Conservation (phyloP, 306 rosid species). For the Pyrus communis region DNA sequence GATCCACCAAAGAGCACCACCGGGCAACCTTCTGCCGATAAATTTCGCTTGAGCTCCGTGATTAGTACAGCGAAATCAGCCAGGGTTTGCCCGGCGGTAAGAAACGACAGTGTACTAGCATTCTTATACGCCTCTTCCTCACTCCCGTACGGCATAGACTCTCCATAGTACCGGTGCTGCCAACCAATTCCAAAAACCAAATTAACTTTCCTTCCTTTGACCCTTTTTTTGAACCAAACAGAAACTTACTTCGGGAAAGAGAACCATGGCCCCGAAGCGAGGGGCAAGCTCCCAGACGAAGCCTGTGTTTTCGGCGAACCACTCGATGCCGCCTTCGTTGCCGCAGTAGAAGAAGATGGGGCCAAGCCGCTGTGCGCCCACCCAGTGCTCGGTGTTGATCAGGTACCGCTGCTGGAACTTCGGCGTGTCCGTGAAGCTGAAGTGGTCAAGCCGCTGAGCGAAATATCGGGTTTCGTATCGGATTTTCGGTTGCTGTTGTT, state of each 20-base stretch:
- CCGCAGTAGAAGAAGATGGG: slow-evolving; percentile 90
- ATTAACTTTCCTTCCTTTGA: neutral
- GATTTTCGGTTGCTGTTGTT: neutral
- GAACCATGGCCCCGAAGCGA: slow-evolving; percentile 67
- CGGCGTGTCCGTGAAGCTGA: slow-evolving; percentile 54
- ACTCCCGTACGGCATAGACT: slow-evolving; percentile 65
- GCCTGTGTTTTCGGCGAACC: slow-evolving; percentile 83
- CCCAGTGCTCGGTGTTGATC: slow-evolving; percentile 65
- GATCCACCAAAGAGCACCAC: slow-evolving; percentile 90
- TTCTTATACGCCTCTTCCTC: slow-evolving; percentile 60
- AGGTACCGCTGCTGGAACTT: slow-evolving; percentile 71
- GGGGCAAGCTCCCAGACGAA: slow-evolving; percentile 88
- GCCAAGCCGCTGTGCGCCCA: slow-evolving; percentile 34
- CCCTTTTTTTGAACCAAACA: neutral
- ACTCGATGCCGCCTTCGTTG: slow-evolving; percentile 80
- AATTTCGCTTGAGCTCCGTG: slow-evolving; percentile 49
- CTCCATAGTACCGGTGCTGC: slow-evolving; percentile 82
- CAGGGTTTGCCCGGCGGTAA: slow-evolving; percentile 70
- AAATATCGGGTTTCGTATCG: slow-evolving; percentile 57
- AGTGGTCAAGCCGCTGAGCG: slow-evolving; percentile 74
- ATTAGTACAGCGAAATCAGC: slow-evolving; percentile 68
- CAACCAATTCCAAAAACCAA: neutral
- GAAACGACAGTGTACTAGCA: slow-evolving; percentile 51
- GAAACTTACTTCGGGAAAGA: slow-evolving; percentile 65
- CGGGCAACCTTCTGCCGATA: slow-evolving; percentile 51